Evolutionary conservation across 306 rosid genomes (phyloP), one percentile per base, ranked within the genome.

Genomic region (Phaseolus lunatus): DNA sequence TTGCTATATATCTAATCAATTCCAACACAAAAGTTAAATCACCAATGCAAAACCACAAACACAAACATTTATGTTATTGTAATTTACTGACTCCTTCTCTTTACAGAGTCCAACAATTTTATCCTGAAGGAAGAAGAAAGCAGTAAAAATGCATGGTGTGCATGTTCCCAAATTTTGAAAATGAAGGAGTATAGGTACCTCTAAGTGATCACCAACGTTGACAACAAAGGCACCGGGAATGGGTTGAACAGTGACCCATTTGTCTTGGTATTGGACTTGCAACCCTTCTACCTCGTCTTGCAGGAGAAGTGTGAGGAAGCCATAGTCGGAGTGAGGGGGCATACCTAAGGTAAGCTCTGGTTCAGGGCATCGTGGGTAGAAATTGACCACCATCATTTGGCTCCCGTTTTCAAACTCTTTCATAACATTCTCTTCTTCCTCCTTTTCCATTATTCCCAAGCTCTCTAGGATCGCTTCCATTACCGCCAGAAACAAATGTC

Each of bases 261-360:
- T 68, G 15, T 77, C 90, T 71, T 88, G 83, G 76, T 52, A 73
- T 48, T 89, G 89, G 63, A 94, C 87, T 73, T 94, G 98, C 74
- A 94, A 89, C 2, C 98, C 98, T 63, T 86, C 84, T 0, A 94
- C 95, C 35, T 94, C 78, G 4, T 90, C 98, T 88, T 94, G 98
- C n/a, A 92, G 90, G 23, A 94, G 92, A 68, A 94, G 89, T 0
- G 98, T 94, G 72, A 94, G 96, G 79, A 92, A 89, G 2, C 98
- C 98, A 86, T 90, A 94, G 73, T 94, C 98, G 0, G 98, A 94
- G 80, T 94, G 98, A 68, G 98, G 92, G 41, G 92, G 98, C 86
- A 94, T 90, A 16, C 98, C 98, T 1, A 94, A 82, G 43, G 98
- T 94, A 80, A 92, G 89, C 45, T 89, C 89, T 24, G 98, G 98